Percentiles rank a stretch among this genome's conserved stretches.
phyloP scores from a whole-genome alignment of 495 filamentous ascomycete genomes.

The Penicillium lividum region DNA sequence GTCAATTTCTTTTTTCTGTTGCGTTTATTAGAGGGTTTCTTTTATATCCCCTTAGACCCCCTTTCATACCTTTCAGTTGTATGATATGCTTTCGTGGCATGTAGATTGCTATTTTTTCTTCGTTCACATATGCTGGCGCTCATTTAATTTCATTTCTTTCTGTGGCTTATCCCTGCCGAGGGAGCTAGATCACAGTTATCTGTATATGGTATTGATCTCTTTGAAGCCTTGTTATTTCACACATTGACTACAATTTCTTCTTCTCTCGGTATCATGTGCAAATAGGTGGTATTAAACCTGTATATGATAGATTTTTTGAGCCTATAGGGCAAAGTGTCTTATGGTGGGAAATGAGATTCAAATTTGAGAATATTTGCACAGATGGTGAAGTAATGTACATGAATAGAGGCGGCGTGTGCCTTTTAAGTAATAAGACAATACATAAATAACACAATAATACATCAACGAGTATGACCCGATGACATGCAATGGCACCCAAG shows the following conservation, averaged over 20 bases:
- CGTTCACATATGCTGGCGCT: conserved; percentile 7
- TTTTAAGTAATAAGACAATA: not conserved
- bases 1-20: not conserved
- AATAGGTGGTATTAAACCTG: not conserved
- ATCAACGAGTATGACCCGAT: not conserved
- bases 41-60: conserved; percentile 17
- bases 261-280: not conserved
- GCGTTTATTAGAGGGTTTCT: not conserved
- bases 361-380: conserved; percentile 1
- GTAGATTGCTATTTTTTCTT: conserved; percentile 13
- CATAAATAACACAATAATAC: conserved; percentile 4
- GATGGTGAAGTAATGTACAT: conserved; percentile 15
- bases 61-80: conserved; percentile 9
- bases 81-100: conserved; percentile 9
- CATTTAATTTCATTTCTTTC: not conserved
- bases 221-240: not conserved
- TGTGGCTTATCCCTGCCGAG: not conserved
- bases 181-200: not conserved
- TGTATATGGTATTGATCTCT: not conserved
- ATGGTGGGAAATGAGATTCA: not conserved
- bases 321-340: not conserved
- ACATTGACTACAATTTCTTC: not conserved
- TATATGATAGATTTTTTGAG: not conserved
- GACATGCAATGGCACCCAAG: not conserved
- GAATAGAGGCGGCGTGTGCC: not conserved